Base-by-base conservation (phyloP, 2,329 filamentous ascomycete genomes). In the Fusarium newnesense region DNA sequence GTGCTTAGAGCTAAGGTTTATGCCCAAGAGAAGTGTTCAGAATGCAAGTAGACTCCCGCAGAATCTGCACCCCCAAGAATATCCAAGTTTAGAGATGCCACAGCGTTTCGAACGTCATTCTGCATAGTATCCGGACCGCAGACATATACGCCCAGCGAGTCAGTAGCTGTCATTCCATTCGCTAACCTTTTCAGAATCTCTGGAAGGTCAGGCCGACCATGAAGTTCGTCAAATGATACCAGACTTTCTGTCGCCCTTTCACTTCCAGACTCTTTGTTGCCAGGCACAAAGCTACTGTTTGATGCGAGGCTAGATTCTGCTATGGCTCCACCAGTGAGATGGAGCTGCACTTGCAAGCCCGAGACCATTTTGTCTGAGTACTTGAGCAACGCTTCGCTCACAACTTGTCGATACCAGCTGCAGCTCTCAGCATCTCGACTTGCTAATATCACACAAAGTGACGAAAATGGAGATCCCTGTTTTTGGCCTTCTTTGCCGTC, bases 1-100 rank as follows among this genome's bases (percentile, higher is more conserved):
- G n/a, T n/a, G n/a, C n/a, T n/a, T n/a, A n/a, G n/a, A n/a, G n/a
- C n/a, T n/a, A n/a, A n/a, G n/a, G n/a, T n/a, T n/a, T n/a, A 59
- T 18, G 56, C 56, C 56, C 56, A 59, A 9, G 56, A 59, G 34
- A 59, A 59, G 26, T 59, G 56, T 10, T 59, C 56, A 16, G 32
- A 50, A 19, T 59, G 56, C 10, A 59, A 7, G 19, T 59, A 59
- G 4, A 34, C 56, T 18, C 56, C 56, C 7, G 8, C 42, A 32
- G 32, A 37, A 37, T 36, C 13, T 24, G 24, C 26, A 30, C 42
- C 26, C 16, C 16, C 9, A 4, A 59, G 21, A 24, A 59, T 50
- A n/a, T 50, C 32, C 56, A 59, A 50, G 16, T 59, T 59, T 2
- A 28, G 19, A 37, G 56, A 36, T 12, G 56, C 56, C 16, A 59